Evolutionary conservation across 164 flowering plant genomes (phyloP).

Genomic region (Brasenia schreberi): DNA sequence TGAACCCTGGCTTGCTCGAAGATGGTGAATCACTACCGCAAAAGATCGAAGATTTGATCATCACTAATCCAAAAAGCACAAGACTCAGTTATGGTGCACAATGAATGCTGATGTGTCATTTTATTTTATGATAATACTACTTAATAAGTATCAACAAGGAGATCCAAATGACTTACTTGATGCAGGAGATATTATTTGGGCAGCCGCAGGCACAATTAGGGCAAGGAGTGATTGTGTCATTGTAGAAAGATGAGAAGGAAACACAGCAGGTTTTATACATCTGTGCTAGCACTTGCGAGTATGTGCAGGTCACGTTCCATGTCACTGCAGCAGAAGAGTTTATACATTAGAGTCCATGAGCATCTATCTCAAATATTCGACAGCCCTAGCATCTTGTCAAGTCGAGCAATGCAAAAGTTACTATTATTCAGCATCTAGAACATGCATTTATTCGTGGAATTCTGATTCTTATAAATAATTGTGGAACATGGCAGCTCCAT

Average conservation of each 20-base stretch:
- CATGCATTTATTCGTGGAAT: no score
- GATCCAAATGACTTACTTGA: slow-evolving; percentile 26
- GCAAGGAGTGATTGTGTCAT: slow-evolving; percentile 51
- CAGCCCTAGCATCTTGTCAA: no score
- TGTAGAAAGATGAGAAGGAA: slow-evolving; percentile 68
- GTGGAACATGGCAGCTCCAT: no score
- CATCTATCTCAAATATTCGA: no score
- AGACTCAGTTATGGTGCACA: no score
- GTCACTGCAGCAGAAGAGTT: slow-evolving; percentile 45
- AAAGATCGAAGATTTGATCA: neutral
- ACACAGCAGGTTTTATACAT: slow-evolving; percentile 48
- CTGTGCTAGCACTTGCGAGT: slow-evolving; percentile 59
- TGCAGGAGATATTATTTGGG: slow-evolving; percentile 39
- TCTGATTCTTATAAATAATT: no score
- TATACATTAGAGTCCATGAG: neutral
- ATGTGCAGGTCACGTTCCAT: slow-evolving; percentile 90
- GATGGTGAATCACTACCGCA: slow-evolving; percentile 49
- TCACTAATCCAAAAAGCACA: no score
- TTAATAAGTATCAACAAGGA: no score
- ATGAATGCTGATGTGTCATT: no score
- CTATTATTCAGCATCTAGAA: no score
- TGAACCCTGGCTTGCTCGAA: slow-evolving; percentile 31
- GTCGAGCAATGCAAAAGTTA: no score
- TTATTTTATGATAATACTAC: no score
- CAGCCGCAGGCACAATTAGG: slow-evolving; percentile 72